These are phyloP conservation scores for Wickerhamiella cacticola DNA, from an alignment of 805 yeast genomes.

Conservation along the genomic window DNA sequence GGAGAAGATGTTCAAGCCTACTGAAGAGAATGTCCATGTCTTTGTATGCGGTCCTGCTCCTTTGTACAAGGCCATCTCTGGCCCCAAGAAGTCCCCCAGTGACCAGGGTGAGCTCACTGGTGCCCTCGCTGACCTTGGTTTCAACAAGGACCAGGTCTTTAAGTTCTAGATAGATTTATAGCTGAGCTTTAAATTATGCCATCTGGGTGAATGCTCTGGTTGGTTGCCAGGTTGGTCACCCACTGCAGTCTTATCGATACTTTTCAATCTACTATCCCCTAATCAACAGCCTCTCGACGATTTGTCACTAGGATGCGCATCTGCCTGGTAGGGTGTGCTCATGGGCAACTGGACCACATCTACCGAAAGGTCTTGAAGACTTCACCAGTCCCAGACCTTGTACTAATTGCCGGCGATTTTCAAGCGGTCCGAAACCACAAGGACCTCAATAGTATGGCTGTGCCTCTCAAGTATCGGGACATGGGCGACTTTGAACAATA, in stretches of 20 bases:
- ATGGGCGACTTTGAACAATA: slow-evolving; percentile 75
- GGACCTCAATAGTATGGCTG: slow-evolving; percentile 60
- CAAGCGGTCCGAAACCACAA: slow-evolving; percentile 57
- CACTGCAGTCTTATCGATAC: too few species aligned
- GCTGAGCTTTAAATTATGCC: too few species aligned
- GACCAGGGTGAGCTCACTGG: slow-evolving; percentile 96
- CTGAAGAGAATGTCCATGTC: slow-evolving; percentile 52
- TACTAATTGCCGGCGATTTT: slow-evolving; percentile 84
- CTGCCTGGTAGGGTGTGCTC: slow-evolving; percentile 24
- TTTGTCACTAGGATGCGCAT: slow-evolving; percentile 18
- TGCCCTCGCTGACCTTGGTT: slow-evolving; percentile 77
- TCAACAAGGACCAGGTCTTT: slow-evolving; percentile 73
- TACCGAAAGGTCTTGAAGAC: slow-evolving; percentile 15
- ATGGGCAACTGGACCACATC: slow-evolving; percentile 19
- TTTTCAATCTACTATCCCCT: too few species aligned
- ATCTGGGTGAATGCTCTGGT: too few species aligned
- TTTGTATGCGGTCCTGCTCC: slow-evolving; percentile 96
- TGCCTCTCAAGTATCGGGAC: slow-evolving; percentile 62
- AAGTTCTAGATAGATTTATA: slow-evolving; percentile 48
- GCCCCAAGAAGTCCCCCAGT: slow-evolving; percentile 67
- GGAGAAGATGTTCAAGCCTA: slow-evolving; percentile 50
- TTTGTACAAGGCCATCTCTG: slow-evolving; percentile 76
- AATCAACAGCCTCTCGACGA: too few species aligned
- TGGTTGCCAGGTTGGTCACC: too few species aligned
- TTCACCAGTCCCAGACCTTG: slow-evolving; percentile 32